Conservation (phyloP, 495 filamentous ascomycete genomes). For the Hyaloscypha variabilis region DNA sequence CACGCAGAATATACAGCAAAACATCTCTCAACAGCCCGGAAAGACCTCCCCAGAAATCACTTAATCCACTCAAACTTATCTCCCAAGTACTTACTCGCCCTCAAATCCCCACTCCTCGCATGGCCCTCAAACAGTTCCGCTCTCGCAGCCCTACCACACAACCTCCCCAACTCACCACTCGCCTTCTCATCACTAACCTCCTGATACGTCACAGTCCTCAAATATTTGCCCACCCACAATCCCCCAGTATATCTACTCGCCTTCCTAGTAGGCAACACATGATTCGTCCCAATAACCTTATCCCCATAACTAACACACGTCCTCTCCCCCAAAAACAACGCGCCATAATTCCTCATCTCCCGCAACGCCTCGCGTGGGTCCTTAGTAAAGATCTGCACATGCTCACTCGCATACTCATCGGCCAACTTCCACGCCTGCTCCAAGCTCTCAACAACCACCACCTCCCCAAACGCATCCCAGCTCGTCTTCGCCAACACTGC, state of each 20-base stretch:
- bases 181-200: slow-evolving; percentile 47
- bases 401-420: slow-evolving; percentile 54
- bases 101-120: slow-evolving; percentile 50
- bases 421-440: slow-evolving; percentile 53
- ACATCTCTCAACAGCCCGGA: no score
- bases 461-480: slow-evolving; percentile 53
- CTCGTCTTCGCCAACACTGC: slow-evolving; percentile 44
- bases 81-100: slow-evolving; percentile 45
- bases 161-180: slow-evolving; percentile 50
- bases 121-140: slow-evolving; percentile 58
- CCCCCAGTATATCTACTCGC: slow-evolving; percentile 52
- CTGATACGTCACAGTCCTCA: slow-evolving; percentile 55
- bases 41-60: not conserved
- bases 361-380: slow-evolving; percentile 48
- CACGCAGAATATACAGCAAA: no score
- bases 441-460: slow-evolving; percentile 43
- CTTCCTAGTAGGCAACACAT: slow-evolving; percentile 52
- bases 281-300: slow-evolving; percentile 58
- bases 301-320: slow-evolving; percentile 57
- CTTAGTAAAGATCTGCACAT: slow-evolving; percentile 55
- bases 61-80: slow-evolving; percentile 48
- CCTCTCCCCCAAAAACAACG: slow-evolving; percentile 55
- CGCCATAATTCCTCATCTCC: slow-evolving; percentile 55
- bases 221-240: slow-evolving; percentile 56
- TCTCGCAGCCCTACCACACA: slow-evolving; percentile 52